A percentile compares a stretch with the other conserved stretches of the same genome.
phyloP scores from a whole-genome alignment of 257 asterid genomes.

The Osmanthus fragrans region DNA sequence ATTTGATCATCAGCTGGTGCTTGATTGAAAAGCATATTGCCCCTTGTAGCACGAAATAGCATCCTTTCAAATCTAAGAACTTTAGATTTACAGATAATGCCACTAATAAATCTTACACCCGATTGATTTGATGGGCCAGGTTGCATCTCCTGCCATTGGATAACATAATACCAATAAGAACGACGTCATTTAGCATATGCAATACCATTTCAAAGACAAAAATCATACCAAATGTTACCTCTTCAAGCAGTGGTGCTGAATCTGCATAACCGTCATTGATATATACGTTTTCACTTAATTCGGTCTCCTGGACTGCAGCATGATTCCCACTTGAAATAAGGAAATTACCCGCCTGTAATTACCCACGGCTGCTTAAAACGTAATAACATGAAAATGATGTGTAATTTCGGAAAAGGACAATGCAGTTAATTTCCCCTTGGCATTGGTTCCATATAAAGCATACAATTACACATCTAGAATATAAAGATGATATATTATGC shows the following conservation, averaged over 20 bases:
- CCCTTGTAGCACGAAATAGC: constrained; percentile 97
- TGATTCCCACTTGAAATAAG: constrained; percentile 71
- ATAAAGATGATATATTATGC: background rate
- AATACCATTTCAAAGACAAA: constrained; percentile 15
- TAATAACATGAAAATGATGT: constrained; percentile 11
- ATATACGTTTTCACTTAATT: constrained; percentile 67
- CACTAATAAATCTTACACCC: constrained; percentile 92
- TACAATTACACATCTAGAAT: constrained; percentile 11
- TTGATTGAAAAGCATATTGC: constrained; percentile 95
- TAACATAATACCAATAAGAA: constrained; percentile 29
- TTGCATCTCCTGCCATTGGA: constrained; percentile 72
- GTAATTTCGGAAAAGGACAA: background rate
- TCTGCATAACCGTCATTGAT: constrained; percentile 51
- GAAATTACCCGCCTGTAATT: constrained; percentile 84
- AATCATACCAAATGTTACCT: constrained; percentile 46
- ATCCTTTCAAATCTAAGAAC: constrained; percentile 85
- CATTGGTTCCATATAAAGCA: background rate
- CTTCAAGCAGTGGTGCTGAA: constrained; percentile 74
- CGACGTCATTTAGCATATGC: background rate
- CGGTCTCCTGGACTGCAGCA: constrained; percentile 66
- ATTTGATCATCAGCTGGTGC: constrained; percentile 75
- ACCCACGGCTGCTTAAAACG: constrained; percentile 21
- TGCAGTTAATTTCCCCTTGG: background rate
- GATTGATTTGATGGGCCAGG: constrained; percentile 79
- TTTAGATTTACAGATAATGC: constrained; percentile 83